These are phyloP conservation scores for Trichoderma parareesei DNA, from an alignment of 495 filamentous ascomycete species.

Conservation along the genomic window DNA sequence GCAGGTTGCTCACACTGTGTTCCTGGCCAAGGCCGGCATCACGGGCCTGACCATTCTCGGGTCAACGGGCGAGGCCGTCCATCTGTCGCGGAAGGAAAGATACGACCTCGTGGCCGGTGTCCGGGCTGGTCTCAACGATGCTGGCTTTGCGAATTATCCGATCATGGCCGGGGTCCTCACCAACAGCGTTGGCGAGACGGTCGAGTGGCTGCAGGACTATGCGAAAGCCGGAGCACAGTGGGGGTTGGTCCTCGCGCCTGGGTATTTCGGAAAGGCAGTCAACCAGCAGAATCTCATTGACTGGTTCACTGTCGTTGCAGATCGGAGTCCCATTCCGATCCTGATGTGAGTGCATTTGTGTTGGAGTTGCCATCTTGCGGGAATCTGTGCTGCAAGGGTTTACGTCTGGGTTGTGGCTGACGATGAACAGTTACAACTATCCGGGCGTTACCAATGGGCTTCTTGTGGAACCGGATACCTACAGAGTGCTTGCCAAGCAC, in stretches of 20 bases:
- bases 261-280: slow-evolving; percentile 45
- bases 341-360: slow-evolving; percentile 43
- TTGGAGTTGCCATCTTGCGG: neutral
- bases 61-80: slow-evolving; percentile 60
- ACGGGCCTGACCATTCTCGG: slow-evolving; percentile 59
- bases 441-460: slow-evolving; percentile 57
- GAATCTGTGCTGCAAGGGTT: neutral
- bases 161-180: slow-evolving; percentile 61
- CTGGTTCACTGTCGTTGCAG: slow-evolving; percentile 49
- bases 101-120: slow-evolving; percentile 45
- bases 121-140: slow-evolving; percentile 42
- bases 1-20: slow-evolving; percentile 30
- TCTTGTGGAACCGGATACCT: slow-evolving; percentile 45
- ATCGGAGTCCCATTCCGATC: slow-evolving; percentile 45
- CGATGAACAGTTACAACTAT: slow-evolving; percentile 49
- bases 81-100: slow-evolving; percentile 53
- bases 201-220: slow-evolving; percentile 49
- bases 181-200: slow-evolving; percentile 54
- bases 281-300: slow-evolving; percentile 40
- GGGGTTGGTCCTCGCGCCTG: slow-evolving; percentile 51
- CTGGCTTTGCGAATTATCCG: slow-evolving; percentile 53
- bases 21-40: slow-evolving; percentile 55
- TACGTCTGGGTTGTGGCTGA: neutral
- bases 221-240: slow-evolving; percentile 54
- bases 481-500: slow-evolving; percentile 44